Conservation (phyloP, 2,329 filamentous ascomycete species). For the Pestalotiopsis sp. region DNA sequence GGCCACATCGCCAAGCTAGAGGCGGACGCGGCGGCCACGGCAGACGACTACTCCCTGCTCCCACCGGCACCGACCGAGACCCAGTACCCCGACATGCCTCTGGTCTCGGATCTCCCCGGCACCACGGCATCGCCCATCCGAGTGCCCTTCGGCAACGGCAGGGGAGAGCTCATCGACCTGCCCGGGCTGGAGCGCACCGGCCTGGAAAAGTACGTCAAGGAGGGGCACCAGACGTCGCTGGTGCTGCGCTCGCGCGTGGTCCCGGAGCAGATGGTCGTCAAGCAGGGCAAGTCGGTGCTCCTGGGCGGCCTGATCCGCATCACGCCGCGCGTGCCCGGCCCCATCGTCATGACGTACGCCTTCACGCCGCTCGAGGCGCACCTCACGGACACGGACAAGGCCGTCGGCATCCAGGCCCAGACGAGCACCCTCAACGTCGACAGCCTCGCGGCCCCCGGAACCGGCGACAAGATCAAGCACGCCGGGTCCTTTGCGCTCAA, state of each 20-base stretch:
- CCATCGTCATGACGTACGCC: constrained; percentile 76
- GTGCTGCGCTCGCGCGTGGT: constrained; percentile 78
- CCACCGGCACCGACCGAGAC: constrained; percentile 74
- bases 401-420: constrained; percentile 69
- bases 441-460: constrained; percentile 62
- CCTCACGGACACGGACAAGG: constrained; percentile 78
- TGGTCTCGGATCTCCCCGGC: constrained; percentile 83
- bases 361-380: constrained; percentile 82
- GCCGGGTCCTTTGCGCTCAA: constrained; percentile 76
- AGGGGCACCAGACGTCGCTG: constrained; percentile 64
- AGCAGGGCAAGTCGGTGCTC: constrained; percentile 76
- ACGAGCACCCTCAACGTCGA: constrained; percentile 58
- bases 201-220: constrained; percentile 69
- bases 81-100: constrained; percentile 79
- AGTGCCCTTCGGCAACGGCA: constrained; percentile 81
- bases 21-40: constrained; percentile 29
- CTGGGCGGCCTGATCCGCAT: constrained; percentile 86
- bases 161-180: constrained; percentile 89
- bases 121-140: constrained; percentile 96
- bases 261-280: constrained; percentile 72
- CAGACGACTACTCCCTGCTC: constrained; percentile 59
- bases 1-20: constrained; percentile 28
- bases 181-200: constrained; percentile 78
- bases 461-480: constrained; percentile 58
- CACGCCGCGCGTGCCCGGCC: constrained; percentile 67